Conservation (phyloP, 208 protist genomes). For the Crithidia sp. region DNA sequence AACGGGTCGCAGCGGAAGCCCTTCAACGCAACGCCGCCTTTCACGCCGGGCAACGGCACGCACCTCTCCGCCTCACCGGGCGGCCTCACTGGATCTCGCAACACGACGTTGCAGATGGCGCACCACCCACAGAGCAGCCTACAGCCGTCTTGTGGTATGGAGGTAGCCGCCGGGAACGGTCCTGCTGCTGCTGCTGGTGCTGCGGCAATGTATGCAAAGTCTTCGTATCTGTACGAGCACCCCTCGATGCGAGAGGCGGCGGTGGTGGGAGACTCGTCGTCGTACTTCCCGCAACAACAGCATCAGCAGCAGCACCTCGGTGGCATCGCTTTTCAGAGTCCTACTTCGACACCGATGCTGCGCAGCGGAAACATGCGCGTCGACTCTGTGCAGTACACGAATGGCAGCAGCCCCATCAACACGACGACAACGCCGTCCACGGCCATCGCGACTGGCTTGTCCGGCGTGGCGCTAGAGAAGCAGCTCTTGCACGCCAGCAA, state of each 20-base stretch:
- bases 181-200: not conserved
- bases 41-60: constrained; percentile 13
- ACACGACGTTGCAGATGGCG: constrained; percentile 1
- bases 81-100: constrained; percentile 24
- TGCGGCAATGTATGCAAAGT: not conserved
- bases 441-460: constrained; percentile 13
- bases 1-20: not conserved
- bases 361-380: too few relatives aligned
- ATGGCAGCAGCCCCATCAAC: not conserved
- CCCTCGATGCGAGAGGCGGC: too few relatives aligned
- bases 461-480: constrained; percentile 50
- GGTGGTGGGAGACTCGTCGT: not conserved
- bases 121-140: not conserved
- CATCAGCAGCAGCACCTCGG: too few relatives aligned
- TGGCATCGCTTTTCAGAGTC: too few relatives aligned
- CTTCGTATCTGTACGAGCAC: too few relatives aligned
- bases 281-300: not conserved
- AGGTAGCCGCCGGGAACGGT: too few relatives aligned
- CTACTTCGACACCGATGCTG: too few relatives aligned
- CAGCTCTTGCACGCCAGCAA: constrained; percentile 58
- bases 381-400: too few relatives aligned
- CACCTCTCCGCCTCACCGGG: constrained; percentile 29
- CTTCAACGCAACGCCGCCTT: not conserved
- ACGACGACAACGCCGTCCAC: not conserved
- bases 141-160: not conserved